These are phyloP conservation scores for Chrysosporium keratinophilum DNA, from an alignment of 2,329 filamentous ascomycete species.

Conservation along the genomic window DNA sequence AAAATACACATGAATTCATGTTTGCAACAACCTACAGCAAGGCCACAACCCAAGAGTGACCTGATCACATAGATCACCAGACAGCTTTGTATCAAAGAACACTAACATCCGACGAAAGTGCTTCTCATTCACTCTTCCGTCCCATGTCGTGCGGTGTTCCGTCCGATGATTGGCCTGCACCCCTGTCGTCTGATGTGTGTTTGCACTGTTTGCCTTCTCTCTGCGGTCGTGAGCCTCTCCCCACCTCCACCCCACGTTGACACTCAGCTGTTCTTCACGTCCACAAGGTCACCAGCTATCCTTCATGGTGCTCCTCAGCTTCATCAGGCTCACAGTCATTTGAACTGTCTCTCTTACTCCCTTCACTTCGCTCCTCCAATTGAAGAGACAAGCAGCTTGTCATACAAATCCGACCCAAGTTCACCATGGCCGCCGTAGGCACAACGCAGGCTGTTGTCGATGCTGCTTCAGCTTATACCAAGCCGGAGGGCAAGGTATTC, in stretches of 20 bases:
- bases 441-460: conserved; percentile 38
- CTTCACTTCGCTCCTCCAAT: not conserved
- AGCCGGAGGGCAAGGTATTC: conserved; percentile 43
- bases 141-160: not conserved
- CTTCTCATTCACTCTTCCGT: conserved; percentile 2
- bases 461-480: conserved; percentile 40
- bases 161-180: not conserved
- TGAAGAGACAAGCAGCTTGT: not conserved
- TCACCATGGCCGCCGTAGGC: conserved; percentile 35
- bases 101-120: conserved; percentile 4
- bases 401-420: conserved; percentile 2
- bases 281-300: conserved; percentile 6
- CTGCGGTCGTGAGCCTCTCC: not conserved
- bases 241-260: conserved; percentile 8
- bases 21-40: too few relatives aligned
- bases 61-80: not conserved
- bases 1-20: too few relatives aligned
- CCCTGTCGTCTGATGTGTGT: conserved; percentile 9
- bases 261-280: conserved; percentile 4
- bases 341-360: not conserved
- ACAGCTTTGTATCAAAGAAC: not conserved
- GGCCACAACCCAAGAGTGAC: too few relatives aligned
- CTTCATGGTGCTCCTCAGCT: conserved; percentile 8
- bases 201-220: conserved; percentile 7
- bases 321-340: not conserved